phyloP scores from a whole-genome alignment of 179 eudicot genomes.

The Actinidia arguta region DNA sequence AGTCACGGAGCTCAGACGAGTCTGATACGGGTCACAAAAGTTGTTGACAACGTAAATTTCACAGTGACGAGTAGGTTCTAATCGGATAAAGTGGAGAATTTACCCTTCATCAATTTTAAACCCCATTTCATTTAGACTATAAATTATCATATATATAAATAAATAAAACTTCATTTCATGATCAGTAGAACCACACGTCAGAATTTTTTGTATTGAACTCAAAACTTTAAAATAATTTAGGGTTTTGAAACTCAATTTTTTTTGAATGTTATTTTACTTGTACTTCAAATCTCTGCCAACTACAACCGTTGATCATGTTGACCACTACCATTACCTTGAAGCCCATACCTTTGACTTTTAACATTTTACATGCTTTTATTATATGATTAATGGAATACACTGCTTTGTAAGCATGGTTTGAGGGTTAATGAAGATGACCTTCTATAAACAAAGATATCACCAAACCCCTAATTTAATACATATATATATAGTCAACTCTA shows the following conservation, averaged over 20 bases:
- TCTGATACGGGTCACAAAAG: no score
- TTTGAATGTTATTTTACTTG: neutral
- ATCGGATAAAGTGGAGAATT: no score
- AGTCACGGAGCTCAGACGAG: no score
- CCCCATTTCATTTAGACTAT: no score
- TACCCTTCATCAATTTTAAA: no score
- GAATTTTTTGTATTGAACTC: no score
- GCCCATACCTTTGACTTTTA: slow-evolving; percentile 5
- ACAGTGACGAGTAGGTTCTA: no score
- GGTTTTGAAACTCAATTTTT: neutral
- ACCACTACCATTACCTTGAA: slow-evolving; percentile 14
- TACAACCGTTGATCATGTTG: slow-evolving; percentile 12
- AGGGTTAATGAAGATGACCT: slow-evolving; percentile 33
- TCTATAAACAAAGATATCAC: slow-evolving; percentile 14
- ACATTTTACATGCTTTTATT: slow-evolving; percentile 23
- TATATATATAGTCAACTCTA: slow-evolving; percentile 8
- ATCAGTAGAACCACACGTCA: no score
- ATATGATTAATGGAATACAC: slow-evolving; percentile 7
- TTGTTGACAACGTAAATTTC: no score
- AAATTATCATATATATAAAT: no score
- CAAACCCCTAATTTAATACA: neutral
- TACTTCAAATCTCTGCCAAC: neutral
- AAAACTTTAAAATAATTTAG: no score
- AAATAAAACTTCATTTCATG: no score
- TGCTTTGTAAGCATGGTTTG: slow-evolving; percentile 39